phyloP scores from a whole-genome alignment of 225 moss, liverwort and hornwort genomes.

The Pseudoscleropodium purum region DNA sequence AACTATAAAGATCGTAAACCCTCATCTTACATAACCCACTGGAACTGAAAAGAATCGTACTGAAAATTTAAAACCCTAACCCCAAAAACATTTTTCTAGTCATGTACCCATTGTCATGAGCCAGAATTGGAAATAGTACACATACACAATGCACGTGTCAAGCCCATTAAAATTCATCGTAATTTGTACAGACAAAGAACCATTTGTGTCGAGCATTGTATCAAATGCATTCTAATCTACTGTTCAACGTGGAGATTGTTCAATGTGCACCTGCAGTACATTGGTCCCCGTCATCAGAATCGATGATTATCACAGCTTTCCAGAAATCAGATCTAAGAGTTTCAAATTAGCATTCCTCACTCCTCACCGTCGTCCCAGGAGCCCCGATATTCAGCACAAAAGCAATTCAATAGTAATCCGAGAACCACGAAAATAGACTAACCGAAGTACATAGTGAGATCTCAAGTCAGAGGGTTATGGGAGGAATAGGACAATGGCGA shows the following conservation, averaged over 20 bases:
- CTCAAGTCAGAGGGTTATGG: neutral
- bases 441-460: neutral
- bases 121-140: neutral
- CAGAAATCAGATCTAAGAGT: neutral
- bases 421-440: neutral
- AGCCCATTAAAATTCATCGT: neutral
- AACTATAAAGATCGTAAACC: neutral
- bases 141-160: neutral
- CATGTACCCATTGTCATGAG: neutral
- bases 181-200: neutral
- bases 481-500: neutral
- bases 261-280: neutral
- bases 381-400: neutral
- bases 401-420: neutral
- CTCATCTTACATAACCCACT: neutral
- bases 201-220: neutral
- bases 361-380: neutral
- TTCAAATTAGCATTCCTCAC: neutral
- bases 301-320: neutral
- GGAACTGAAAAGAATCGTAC: neutral
- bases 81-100: neutral
- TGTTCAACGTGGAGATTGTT: neutral
- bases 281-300: neutral
- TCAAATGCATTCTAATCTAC: neutral
- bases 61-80: neutral